Percentiles rank a stretch among this genome's conserved stretches.
These are phyloP conservation scores for Laguncularia racemosa DNA, from an alignment of 345 rosid species.

Conservation along the genomic window DNA sequence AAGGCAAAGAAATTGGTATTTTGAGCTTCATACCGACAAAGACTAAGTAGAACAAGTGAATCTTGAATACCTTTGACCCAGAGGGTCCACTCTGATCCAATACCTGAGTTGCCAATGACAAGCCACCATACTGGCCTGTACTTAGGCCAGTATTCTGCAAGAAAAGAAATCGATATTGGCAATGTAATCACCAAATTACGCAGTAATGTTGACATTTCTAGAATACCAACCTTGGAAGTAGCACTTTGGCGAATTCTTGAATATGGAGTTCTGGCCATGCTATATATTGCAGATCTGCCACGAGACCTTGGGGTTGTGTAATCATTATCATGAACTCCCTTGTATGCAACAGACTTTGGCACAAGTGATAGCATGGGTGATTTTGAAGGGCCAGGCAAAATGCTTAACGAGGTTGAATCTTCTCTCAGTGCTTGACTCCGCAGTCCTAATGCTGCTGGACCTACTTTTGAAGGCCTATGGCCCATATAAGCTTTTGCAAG, in stretches of 20 bases:
- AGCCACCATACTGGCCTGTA: constrained; percentile 27
- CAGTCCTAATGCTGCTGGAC: constrained; percentile 42
- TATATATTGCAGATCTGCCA: constrained; percentile 87
- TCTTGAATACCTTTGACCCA: constrained; percentile 36
- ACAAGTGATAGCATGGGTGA: constrained; percentile 44
- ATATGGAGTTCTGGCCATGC: constrained; percentile 86
- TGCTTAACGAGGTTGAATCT: constrained; percentile 31
- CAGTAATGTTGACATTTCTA: not conserved
- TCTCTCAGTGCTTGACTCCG: constrained; percentile 36
- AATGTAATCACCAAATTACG: constrained; percentile 4
- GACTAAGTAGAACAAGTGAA: not conserved
- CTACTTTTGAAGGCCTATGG: constrained; percentile 65
- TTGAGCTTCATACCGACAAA: not conserved
- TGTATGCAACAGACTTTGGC: constrained; percentile 39
- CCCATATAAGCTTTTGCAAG: constrained; percentile 98
- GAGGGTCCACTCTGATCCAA: constrained; percentile 39
- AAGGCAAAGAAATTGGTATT: constrained; percentile 2
- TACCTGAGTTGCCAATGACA: constrained; percentile 23
- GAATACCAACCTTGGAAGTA: constrained; percentile 41
- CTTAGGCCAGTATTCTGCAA: constrained; percentile 28
- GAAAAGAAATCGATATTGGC: constrained; percentile 3
- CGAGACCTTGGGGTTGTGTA: constrained; percentile 67
- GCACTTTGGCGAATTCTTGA: constrained; percentile 49
- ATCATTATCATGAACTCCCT: constrained; percentile 50
- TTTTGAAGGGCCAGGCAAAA: constrained; percentile 27